Conservation (phyloP, 164 flowering plant genomes). For the Chimonanthus salicifolius region DNA sequence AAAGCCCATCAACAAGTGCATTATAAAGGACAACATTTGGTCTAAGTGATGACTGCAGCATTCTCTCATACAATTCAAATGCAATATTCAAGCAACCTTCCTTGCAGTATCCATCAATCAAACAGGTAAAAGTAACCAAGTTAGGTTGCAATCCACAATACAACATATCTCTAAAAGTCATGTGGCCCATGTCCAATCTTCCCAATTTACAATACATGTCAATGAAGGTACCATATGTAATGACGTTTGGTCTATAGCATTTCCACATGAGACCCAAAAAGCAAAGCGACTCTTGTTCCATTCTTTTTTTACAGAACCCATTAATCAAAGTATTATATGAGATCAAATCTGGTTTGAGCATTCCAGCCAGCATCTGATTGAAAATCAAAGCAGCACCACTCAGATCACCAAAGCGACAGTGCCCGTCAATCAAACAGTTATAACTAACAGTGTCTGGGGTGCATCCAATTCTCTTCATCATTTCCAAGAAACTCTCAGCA, state of each 20-base stretch:
- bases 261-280: too few species aligned
- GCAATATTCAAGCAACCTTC: conserved; percentile 31
- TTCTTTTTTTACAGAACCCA: too few species aligned
- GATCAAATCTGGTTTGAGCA: too few species aligned
- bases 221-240: conserved; percentile 31
- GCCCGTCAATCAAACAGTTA: conserved; percentile 39
- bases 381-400: conserved; percentile 28
- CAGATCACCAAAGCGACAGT: conserved; percentile 29
- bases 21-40: conserved; percentile 30
- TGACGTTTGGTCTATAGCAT: conserved; percentile 13
- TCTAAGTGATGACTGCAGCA: conserved; percentile 15
- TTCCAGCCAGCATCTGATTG: not conserved
- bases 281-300: too few species aligned
- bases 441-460: conserved; percentile 21
- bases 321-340: too few species aligned
- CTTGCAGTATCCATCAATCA: conserved; percentile 40
- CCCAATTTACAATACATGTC: conserved; percentile 30
- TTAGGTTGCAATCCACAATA: conserved; percentile 26
- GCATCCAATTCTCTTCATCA: too few species aligned
- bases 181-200: conserved; percentile 20
- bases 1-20: conserved; percentile 31
- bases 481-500: too few species aligned
- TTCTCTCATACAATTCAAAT: conserved; percentile 22
- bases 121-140: conserved; percentile 30
- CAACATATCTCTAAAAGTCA: conserved; percentile 19